Percentiles rank a stretch among this genome's conserved stretches.
Evolutionary conservation across 306 rosid genomes (phyloP).

Genomic region (Gastrolobium villosum): DNA sequence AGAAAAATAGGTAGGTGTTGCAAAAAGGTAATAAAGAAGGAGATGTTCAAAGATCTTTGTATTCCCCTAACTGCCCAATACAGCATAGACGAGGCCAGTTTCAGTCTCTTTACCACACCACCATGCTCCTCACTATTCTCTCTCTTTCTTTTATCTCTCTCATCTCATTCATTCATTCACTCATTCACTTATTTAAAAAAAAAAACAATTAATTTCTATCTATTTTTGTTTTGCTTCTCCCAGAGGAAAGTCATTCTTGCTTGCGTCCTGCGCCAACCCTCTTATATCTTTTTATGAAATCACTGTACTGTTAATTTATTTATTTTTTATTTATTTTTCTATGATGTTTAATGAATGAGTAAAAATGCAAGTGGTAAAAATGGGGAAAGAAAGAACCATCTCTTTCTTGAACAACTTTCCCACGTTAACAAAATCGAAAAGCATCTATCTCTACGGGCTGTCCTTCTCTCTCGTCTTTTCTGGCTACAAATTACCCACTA

Average conservation of each 20-base stretch:
- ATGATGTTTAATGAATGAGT: slow-evolving; percentile 6
- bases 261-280: neutral
- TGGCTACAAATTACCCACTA: slow-evolving; percentile 55
- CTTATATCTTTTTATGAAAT: neutral
- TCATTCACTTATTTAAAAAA: neutral
- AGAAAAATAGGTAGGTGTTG: slow-evolving; percentile 42
- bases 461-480: slow-evolving; percentile 30
- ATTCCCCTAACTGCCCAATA: slow-evolving; percentile 67
- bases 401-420: slow-evolving; percentile 85
- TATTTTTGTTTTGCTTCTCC: slow-evolving; percentile 41
- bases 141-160: slow-evolving; percentile 50
- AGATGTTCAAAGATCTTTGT: slow-evolving; percentile 62
- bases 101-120: slow-evolving; percentile 41
- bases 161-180: slow-evolving; percentile 23
- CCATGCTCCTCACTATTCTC: neutral
- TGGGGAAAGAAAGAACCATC: slow-evolving; percentile 62
- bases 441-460: slow-evolving; percentile 35
- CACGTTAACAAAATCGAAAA: slow-evolving; percentile 99
- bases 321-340: slow-evolving; percentile 15
- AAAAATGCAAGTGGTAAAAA: slow-evolving; percentile 47
- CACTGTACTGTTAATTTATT: neutral
- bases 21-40: slow-evolving; percentile 49
- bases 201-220: slow-evolving; percentile 25
- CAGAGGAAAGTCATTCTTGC: slow-evolving; percentile 26
- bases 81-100: slow-evolving; percentile 79